Base-by-base conservation (phyloP, 2,329 filamentous ascomycete species). In the Trichophyton verrucosum region DNA sequence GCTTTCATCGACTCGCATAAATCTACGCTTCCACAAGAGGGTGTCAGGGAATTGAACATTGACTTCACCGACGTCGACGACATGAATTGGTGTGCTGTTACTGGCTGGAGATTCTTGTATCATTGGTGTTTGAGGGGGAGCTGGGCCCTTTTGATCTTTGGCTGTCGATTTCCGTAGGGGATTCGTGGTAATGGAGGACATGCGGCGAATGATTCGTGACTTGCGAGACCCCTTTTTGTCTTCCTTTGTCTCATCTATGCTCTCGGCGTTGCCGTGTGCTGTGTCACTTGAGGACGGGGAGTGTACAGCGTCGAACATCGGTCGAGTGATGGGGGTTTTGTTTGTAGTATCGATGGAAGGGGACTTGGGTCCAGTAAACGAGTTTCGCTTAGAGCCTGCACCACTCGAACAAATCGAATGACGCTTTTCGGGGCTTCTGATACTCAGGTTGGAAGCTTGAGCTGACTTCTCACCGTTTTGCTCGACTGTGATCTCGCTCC, bases 21-120 rank as follows among this genome's bases (percentile, higher is more conserved):
- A 91, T 63, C 94, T 85, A 60, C 92, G 87, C 77, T 97, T 99
- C 94, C 94, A 99, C 11, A 99, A 81, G 55, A 99, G 80, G 60
- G 90, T 95, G 71, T 97, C 92, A 0, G 94, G 94, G 71, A 99
- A 96, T 72, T 99, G 94, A 9, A 97, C 89, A 68, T 99, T 97
- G 64, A 99, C 86, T 69, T 96, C 89, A 57, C 91, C 90, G 73
- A 95, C 82, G 64, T 87, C 85, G 3, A 89, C 80, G 2, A 89
- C 80, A 33, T 55, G 49, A 7, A 33, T 9, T 36, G 49, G 77
- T 40, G 75, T 76, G 57, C 65, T 66, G 61, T 64, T 67, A 47
- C 60, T 64, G 53, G 42, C 61, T 44, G 47, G 61, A 56, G 66
- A 64, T 27, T 65, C 56, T 65, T 59, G 76, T 56, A 73, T 58